Percentiles rank a stretch among this genome's conserved stretches.
phyloP scores from a whole-genome alignment of 495 filamentous ascomycete species.

The Lindgomyces ingoldianus region DNA sequence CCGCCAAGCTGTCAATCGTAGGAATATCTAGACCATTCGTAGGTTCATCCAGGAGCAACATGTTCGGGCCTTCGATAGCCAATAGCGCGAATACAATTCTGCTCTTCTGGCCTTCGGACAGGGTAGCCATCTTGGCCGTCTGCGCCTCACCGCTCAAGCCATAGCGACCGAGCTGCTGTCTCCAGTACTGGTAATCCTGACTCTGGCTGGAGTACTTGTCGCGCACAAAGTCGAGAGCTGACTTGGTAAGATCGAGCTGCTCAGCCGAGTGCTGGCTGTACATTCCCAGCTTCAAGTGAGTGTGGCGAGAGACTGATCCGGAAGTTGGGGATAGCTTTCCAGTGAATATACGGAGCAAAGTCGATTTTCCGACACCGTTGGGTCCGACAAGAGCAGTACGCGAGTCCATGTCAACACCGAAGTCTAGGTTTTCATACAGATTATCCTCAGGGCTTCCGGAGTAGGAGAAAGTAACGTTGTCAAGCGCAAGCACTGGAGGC shows the following conservation, averaged over 20 bases:
- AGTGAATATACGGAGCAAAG: conserved; percentile 94
- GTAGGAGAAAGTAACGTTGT: conserved; percentile 97
- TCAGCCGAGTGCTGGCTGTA: conserved; percentile 98
- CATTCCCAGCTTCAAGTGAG: conserved; percentile 95
- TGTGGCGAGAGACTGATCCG: conserved; percentile 85
- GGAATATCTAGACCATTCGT: conserved; percentile 99
- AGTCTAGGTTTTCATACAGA: conserved; percentile 92
- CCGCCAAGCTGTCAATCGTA: conserved; percentile 94
- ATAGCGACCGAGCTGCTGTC: conserved; percentile 93
- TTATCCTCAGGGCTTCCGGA: conserved; percentile 85
- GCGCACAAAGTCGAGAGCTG: conserved; percentile 92
- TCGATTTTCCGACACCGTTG: conserved; percentile 99
- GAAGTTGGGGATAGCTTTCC: conserved; percentile 85
- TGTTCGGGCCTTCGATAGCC: conserved; percentile 95
- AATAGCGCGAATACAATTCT: conserved; percentile 97
- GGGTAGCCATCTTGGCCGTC: conserved; percentile 94
- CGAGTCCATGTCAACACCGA: conserved; percentile 99
- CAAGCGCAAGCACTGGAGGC: conserved; percentile 92
- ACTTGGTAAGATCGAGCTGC: conserved; percentile 97
- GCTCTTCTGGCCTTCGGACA: conserved; percentile 96
- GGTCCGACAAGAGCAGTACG: conserved; percentile 95
- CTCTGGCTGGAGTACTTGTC: conserved; percentile 87
- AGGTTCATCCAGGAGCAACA: conserved; percentile 96
- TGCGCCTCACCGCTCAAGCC: conserved; percentile 89
- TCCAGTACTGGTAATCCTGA: conserved; percentile 99